These are phyloP conservation scores for Paecilomyces niveus DNA, from an alignment of 2,329 filamentous ascomycete species.

Conservation along the genomic window DNA sequence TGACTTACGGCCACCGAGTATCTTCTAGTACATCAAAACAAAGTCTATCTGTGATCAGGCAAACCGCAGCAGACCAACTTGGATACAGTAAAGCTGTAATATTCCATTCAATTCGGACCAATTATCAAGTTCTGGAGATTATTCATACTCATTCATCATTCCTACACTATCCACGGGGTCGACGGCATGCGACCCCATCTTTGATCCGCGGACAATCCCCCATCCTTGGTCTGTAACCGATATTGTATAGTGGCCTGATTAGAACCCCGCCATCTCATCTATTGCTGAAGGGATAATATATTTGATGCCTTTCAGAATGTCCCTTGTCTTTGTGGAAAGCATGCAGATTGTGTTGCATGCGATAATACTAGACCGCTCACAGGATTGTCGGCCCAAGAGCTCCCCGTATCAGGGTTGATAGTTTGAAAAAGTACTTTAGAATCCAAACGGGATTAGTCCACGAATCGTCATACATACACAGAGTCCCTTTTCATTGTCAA, in stretches of 20 bases:
- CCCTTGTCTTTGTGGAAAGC: background rate
- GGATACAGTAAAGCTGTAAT: background rate
- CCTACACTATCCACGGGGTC: background rate
- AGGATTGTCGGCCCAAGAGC: background rate
- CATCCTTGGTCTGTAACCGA: background rate
- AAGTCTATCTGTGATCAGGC: too few species aligned
- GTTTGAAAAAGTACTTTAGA: background rate
- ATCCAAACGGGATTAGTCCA: background rate
- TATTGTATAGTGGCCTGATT: background rate
- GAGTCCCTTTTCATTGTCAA: too few species aligned
- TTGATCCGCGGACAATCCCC: background rate
- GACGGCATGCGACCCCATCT: background rate
- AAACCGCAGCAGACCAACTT: background rate
- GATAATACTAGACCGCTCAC: background rate
- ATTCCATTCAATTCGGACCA: background rate
- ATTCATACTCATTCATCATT: background rate
- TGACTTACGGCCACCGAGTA: too few species aligned
- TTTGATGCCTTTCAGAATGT: background rate
- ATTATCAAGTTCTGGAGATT: background rate
- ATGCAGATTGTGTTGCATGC: background rate
- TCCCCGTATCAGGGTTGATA: background rate
- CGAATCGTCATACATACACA: background rate
- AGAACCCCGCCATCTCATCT: background rate
- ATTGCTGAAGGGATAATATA: background rate
- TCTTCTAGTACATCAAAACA: too few species aligned